Conservation (phyloP, 225 moss, liverwort and hornwort species). For the Physcomitrium patens region DNA sequence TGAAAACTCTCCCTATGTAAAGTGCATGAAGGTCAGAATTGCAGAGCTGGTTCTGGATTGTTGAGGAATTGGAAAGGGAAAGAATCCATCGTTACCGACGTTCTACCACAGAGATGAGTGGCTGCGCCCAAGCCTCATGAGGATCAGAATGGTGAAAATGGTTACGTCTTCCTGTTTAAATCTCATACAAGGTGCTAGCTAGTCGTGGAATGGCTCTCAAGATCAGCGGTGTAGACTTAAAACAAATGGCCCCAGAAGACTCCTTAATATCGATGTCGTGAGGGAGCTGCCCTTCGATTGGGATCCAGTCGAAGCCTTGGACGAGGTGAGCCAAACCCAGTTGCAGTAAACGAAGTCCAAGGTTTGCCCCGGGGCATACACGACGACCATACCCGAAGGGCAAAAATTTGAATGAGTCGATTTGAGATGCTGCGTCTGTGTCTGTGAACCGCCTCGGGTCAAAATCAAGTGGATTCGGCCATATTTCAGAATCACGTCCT, state of each 20-base stretch:
- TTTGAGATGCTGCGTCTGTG: conserved; percentile 44
- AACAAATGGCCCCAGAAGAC: conserved; percentile 38
- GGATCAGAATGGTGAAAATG: too few species aligned
- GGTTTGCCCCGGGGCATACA: conserved; percentile 53
- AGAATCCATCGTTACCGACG: conserved; percentile 26
- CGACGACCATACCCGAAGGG: conserved; percentile 66
- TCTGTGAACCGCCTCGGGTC: conserved; percentile 47
- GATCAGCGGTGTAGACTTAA: conserved; percentile 39
- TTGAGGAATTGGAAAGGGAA: conserved; percentile 3
- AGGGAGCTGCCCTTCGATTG: conserved; percentile 34
- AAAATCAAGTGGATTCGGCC: conserved; percentile 49
- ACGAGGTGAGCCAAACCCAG: conserved; percentile 52
- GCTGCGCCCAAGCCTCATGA: background rate
- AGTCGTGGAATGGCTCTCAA: conserved; percentile 45
- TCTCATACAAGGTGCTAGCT: conserved; percentile 34
- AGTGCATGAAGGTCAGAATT: background rate
- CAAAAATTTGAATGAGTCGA: conserved; percentile 52
- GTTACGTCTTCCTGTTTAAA: conserved; percentile 3
- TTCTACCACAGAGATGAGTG: background rate
- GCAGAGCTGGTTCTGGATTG: conserved; percentile 34
- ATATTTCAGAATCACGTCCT: conserved; percentile 48
- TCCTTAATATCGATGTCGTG: conserved; percentile 52
- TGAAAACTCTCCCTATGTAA: background rate
- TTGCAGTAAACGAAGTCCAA: conserved; percentile 41
- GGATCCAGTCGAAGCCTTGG: conserved; percentile 62